These are phyloP conservation scores for Fusarium sp. DNA, from an alignment of 2,329 filamentous ascomycete species.

Conservation along the genomic window DNA sequence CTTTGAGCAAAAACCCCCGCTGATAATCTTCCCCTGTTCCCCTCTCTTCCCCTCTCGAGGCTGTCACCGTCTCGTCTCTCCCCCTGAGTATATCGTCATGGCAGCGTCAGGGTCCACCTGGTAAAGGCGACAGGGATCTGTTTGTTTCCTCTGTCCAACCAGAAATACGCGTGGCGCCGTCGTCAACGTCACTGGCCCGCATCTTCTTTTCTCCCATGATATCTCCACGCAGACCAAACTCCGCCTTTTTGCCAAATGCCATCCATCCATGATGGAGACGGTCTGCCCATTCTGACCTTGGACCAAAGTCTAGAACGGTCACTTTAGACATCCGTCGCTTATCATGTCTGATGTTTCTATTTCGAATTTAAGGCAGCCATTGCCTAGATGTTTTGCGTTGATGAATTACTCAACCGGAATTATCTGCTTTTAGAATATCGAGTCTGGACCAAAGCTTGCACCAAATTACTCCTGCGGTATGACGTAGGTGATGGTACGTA, in stretches of 20 bases:
- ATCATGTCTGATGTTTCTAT: not conserved
- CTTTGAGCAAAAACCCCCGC: not conserved
- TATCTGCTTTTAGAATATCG: conserved; percentile 1
- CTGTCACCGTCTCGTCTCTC: conserved; percentile 21
- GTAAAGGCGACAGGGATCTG: conserved; percentile 8
- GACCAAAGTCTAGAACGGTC: conserved; percentile 31
- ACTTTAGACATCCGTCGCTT: not conserved
- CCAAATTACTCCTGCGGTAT: conserved; percentile 32
- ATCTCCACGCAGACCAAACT: conserved; percentile 13
- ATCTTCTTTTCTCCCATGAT: conserved; percentile 16
- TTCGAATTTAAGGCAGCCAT: not conserved
- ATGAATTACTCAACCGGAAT: not conserved
- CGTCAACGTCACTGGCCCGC: conserved; percentile 48
- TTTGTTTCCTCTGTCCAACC: conserved; percentile 35
- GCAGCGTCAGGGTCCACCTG: conserved; percentile 52
- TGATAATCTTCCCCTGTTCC: conserved; percentile 6
- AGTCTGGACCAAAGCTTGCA: conserved; percentile 28
- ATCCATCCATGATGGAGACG: not conserved
- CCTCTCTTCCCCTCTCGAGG: not conserved
- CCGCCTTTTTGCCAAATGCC: conserved; percentile 25
- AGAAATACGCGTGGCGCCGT: conserved; percentile 39
- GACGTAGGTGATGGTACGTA: conserved; percentile 40
- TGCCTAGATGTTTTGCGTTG: not conserved
- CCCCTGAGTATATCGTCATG: conserved; percentile 47
- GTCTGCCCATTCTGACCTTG: conserved; percentile 15